These are phyloP conservation scores for Sporisorium scitamineum DNA, from an alignment of 1,284 basidiomycete species.

Conservation along the genomic window DNA sequence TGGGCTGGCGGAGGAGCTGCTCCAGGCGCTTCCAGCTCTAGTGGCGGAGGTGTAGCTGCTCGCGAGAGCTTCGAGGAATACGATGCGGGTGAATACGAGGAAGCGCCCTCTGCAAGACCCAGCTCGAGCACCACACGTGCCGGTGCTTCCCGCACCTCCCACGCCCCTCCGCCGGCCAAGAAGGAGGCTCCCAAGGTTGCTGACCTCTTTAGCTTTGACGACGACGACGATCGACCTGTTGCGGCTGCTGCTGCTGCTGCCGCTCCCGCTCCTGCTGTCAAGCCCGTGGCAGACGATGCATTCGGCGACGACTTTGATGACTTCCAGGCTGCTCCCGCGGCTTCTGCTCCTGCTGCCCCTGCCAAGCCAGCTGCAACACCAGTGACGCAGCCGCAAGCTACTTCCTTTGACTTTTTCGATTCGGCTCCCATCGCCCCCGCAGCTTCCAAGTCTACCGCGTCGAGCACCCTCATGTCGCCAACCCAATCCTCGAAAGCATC, in stretches of 20 bases:
- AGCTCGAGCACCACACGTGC: constrained; percentile 33
- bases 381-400: constrained; percentile 65
- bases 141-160: constrained; percentile 19
- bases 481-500: constrained; percentile 22
- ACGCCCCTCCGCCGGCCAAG: constrained; percentile 38
- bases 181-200: constrained; percentile 70
- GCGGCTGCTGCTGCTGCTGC: constrained; percentile 66
- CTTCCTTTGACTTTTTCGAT: constrained; percentile 73
- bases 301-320: constrained; percentile 65
- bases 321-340: constrained; percentile 51
- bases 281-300: constrained; percentile 30
- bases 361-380: constrained; percentile 76
- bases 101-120: constrained; percentile 61
- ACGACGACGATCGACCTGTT: constrained; percentile 74
- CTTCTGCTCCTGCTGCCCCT: constrained; percentile 23
- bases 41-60: constrained; percentile 73
- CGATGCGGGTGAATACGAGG: constrained; percentile 94
- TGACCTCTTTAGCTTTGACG: constrained; percentile 82
- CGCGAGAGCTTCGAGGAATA: constrained; percentile 83
- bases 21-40: constrained; percentile 72
- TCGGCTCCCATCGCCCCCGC: constrained; percentile 37
- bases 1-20: constrained; percentile 72
- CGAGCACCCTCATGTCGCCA: constrained; percentile 23
- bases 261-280: constrained; percentile 41
- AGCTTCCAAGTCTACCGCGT: constrained; percentile 22